Conservation (phyloP, 306 rosid genomes). For the Hylodesmum podocarpum region DNA sequence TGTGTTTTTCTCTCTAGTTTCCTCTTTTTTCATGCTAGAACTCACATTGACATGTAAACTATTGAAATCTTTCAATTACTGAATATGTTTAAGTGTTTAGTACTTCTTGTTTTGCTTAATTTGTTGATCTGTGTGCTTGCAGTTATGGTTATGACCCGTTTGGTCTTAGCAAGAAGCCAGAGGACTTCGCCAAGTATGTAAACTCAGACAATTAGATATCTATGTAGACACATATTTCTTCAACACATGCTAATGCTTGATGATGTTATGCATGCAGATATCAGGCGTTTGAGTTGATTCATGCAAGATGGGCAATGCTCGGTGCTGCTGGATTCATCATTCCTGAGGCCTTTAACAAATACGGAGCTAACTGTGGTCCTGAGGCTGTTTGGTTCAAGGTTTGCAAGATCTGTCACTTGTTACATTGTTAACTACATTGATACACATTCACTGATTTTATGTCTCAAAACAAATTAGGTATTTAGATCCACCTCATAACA, state of each 20-base stretch:
- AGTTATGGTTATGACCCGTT: slow-evolving; percentile 98
- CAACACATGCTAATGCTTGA: background rate
- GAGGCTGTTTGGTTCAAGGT: slow-evolving; percentile 99
- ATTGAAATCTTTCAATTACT: background rate
- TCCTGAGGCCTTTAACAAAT: slow-evolving; percentile 99
- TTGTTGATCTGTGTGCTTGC: slow-evolving; percentile 24
- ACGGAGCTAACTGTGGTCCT: slow-evolving; percentile 97
- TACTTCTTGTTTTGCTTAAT: background rate
- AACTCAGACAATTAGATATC: slow-evolving; percentile 30
- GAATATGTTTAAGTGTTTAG: background rate
- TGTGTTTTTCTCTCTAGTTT: slow-evolving; percentile 12
- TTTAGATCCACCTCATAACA: background rate
- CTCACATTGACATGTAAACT: background rate
- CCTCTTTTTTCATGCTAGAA: background rate
- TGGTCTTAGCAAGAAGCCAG: slow-evolving; percentile 95
- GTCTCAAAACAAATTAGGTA: background rate
- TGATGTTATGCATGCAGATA: slow-evolving; percentile 58
- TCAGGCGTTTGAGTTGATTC: slow-evolving; percentile 91
- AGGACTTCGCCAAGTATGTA: slow-evolving; percentile 81
- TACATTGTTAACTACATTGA: background rate
- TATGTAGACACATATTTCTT: background rate
- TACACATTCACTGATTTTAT: background rate
- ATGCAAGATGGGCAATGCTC: slow-evolving; percentile 98
- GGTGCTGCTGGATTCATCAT: slow-evolving; percentile 99
- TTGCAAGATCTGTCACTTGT: slow-evolving; percentile 61